These are phyloP conservation scores for Sporothrix curviconia DNA, from an alignment of 2,329 filamentous ascomycete species.

Conservation along the genomic window DNA sequence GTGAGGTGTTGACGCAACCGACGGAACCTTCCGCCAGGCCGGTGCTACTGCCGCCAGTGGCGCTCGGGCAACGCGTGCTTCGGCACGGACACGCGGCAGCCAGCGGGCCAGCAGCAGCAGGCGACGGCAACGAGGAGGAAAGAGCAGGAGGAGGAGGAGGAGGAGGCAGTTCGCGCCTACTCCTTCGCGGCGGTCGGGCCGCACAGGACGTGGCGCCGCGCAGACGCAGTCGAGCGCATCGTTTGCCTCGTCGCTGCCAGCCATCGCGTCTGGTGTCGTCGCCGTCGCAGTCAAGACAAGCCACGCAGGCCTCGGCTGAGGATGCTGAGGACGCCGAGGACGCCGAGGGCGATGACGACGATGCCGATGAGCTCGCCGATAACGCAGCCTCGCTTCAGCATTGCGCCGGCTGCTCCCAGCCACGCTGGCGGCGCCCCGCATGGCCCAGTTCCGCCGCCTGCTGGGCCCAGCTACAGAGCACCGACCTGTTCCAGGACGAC, in stretches of 20 bases:
- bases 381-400: conserved; percentile 35
- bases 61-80: conserved; percentile 28
- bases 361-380: conserved; percentile 37
- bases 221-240: conserved; percentile 52
- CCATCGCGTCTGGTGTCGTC: conserved; percentile 58
- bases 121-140: conserved; percentile 39
- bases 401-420: conserved; percentile 22
- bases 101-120: conserved; percentile 25
- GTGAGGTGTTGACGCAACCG: conserved; percentile 31
- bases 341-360: conserved; percentile 22
- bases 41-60: conserved; percentile 27
- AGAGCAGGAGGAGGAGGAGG: conserved; percentile 46
- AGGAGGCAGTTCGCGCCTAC: conserved; percentile 32
- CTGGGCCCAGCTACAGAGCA: conserved; percentile 75
- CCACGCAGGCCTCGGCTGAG: conserved; percentile 29
- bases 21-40: conserved; percentile 45
- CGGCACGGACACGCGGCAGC: conserved; percentile 25
- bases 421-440: conserved; percentile 49
- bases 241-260: conserved; percentile 72
- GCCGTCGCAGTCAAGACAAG: conserved; percentile 26
- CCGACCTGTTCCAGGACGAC: conserved; percentile 77
- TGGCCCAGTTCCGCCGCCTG: conserved; percentile 69
- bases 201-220: conserved; percentile 26
- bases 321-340: conserved; percentile 37
- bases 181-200: conserved; percentile 35